Conservation (phyloP, 2,329 filamentous ascomycete species). For the Fusarium domesticum region DNA sequence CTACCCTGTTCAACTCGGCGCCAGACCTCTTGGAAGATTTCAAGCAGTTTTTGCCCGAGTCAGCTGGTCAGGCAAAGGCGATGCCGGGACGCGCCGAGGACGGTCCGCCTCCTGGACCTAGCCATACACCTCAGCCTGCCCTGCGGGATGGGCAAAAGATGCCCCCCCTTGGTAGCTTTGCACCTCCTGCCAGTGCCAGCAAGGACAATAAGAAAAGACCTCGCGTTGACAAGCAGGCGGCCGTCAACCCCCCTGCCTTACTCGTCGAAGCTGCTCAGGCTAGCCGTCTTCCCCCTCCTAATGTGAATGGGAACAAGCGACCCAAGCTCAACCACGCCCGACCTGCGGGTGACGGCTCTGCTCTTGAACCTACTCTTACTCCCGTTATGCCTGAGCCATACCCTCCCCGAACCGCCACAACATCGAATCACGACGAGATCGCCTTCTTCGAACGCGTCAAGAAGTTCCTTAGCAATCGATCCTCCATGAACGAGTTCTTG, state of each 20-base stretch:
- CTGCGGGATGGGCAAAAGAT: conserved; percentile 68
- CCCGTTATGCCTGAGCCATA: conserved; percentile 86
- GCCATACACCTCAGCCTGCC: conserved; percentile 54
- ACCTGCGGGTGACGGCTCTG: conserved; percentile 54
- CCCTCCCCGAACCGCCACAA: conserved; percentile 67
- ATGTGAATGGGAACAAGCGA: conserved; percentile 54
- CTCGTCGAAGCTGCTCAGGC: conserved; percentile 43
- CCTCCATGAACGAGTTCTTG: conserved; percentile 90
- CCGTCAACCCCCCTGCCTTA: conserved; percentile 44
- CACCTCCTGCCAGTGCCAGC: conserved; percentile 72
- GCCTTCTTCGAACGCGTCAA: conserved; percentile 95
- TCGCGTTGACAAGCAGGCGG: conserved; percentile 54
- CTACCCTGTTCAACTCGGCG: conserved; percentile 85
- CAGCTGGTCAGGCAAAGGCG: conserved; percentile 54
- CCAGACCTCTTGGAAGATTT: conserved; percentile 96
- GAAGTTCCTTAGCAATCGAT: conserved; percentile 91
- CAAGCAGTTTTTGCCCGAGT: conserved; percentile 96
- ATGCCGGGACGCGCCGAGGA: conserved; percentile 59
- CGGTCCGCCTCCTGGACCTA: conserved; percentile 39
- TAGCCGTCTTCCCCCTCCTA: conserved; percentile 31
- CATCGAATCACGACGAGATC: conserved; percentile 80
- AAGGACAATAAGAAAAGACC: conserved; percentile 91
- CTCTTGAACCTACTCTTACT: conserved; percentile 81
- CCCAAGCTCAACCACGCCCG: conserved; percentile 72
- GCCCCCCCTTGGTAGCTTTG: conserved; percentile 93